phyloP scores from a whole-genome alignment of 176 grass and related monocot genomes.

The Thalia dealbata region DNA sequence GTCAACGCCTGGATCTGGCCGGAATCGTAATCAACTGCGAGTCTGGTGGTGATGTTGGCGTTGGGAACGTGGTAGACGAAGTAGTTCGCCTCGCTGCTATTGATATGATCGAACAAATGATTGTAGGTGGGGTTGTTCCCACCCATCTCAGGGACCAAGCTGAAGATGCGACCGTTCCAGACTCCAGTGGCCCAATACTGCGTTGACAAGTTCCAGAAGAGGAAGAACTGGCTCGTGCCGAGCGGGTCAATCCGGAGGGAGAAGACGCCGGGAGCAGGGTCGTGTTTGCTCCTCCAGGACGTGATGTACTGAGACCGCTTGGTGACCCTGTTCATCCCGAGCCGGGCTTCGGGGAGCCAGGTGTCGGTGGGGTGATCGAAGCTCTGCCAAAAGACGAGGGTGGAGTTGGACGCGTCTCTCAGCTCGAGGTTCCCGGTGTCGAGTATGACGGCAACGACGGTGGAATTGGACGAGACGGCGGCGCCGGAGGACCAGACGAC shows the following conservation, averaged over 20 bases:
- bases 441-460: conserved; percentile 30
- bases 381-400: conserved; percentile 30
- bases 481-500: conserved; percentile 53
- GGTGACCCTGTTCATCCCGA: conserved; percentile 56
- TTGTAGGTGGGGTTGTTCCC: not conserved
- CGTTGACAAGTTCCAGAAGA: conserved; percentile 54
- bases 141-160: conserved; percentile 46
- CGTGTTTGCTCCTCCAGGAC: conserved; percentile 34
- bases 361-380: conserved; percentile 38
- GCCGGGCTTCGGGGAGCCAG: conserved; percentile 54
- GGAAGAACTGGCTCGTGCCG: conserved; percentile 42
- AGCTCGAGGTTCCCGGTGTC: conserved; percentile 58
- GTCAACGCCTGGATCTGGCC: conserved; percentile 56
- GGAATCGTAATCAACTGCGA: conserved; percentile 25
- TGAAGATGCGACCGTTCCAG: conserved; percentile 21
- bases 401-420: conserved; percentile 34
- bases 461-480: conserved; percentile 22
- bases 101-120: conserved; percentile 38
- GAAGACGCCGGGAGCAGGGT: conserved; percentile 54
- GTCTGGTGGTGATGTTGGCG: conserved; percentile 26
- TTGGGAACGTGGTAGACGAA: conserved; percentile 49
- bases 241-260: conserved; percentile 58
- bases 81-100: conserved; percentile 33
- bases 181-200: conserved; percentile 39
- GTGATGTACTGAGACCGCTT: conserved; percentile 41